phyloP scores from a whole-genome alignment of 768 basidiomycete species.

The Infundibulicybe gibba region DNA sequence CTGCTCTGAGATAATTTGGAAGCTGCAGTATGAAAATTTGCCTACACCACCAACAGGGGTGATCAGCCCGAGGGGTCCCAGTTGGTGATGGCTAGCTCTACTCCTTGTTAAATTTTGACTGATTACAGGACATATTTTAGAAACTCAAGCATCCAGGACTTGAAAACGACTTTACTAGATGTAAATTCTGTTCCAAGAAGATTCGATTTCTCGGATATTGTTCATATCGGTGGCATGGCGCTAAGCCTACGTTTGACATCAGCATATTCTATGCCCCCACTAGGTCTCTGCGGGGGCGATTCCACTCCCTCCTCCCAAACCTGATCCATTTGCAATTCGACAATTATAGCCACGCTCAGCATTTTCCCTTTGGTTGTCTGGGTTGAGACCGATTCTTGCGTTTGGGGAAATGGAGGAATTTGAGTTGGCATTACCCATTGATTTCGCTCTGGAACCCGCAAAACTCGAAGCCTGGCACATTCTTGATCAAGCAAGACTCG shows the following conservation, averaged over 20 bases:
- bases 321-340: neutral
- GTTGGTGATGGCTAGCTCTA: too few relatives aligned
- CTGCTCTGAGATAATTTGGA: too few relatives aligned
- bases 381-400: neutral
- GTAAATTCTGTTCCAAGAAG: constrained; percentile 2
- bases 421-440: neutral
- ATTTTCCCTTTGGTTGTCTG: neutral
- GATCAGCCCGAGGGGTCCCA: too few relatives aligned
- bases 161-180: constrained; percentile 1
- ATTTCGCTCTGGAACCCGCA: neutral
- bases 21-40: too few relatives aligned
- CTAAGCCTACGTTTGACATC: too few relatives aligned
- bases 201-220: constrained; percentile 1
- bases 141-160: neutral
- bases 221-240: neutral
- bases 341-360: neutral
- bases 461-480: neutral
- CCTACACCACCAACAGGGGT: too few relatives aligned
- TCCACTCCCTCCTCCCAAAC: neutral
- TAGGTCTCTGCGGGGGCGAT: too few relatives aligned
- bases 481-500: constrained; percentile 1
- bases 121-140: neutral
- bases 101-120: neutral
- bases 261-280: too few relatives aligned
- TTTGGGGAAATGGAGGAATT: constrained; percentile 1